Conservation (phyloP, 805 yeast species). For the Torulaspora indica region DNA sequence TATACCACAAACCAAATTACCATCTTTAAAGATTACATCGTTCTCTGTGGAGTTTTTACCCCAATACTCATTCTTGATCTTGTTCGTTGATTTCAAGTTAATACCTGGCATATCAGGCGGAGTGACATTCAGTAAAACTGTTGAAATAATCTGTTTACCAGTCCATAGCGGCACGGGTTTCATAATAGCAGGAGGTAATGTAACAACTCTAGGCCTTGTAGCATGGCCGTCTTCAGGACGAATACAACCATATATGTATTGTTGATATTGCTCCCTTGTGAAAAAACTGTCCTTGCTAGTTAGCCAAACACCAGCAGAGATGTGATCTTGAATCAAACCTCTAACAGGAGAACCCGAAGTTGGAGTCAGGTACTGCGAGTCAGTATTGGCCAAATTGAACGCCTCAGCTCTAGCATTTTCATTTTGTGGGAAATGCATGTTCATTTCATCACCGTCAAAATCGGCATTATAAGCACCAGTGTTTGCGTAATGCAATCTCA, state of each 20-base stretch:
- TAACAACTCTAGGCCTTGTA: constrained; percentile 57
- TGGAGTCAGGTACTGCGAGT: constrained; percentile 95
- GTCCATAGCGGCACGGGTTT: constrained; percentile 95
- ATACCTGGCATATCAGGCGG: constrained; percentile 89
- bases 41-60: constrained; percentile 79
- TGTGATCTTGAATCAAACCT: constrained; percentile 98
- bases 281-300: constrained; percentile 90
- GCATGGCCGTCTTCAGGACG: constrained; percentile 98
- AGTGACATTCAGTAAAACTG: constrained; percentile 82
- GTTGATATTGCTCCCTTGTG: constrained; percentile 88
- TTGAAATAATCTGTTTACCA: constrained; percentile 93
- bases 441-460: constrained; percentile 99
- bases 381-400: constrained; percentile 89
- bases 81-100: constrained; percentile 76
- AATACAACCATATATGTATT: constrained; percentile 85
- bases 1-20: constrained; percentile 87
- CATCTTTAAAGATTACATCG: constrained; percentile 77
- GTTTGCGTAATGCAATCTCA: constrained; percentile 95
- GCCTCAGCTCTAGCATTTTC: constrained; percentile 98
- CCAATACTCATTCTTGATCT: constrained; percentile 94
- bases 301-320: constrained; percentile 98
- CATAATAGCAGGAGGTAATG: constrained; percentile 83
- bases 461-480: constrained; percentile 99
- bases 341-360: constrained; percentile 97
- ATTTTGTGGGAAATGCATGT: constrained; percentile 98